Base-by-base conservation (phyloP, 2,329 filamentous ascomycete genomes). In the Xylaria sp. region DNA sequence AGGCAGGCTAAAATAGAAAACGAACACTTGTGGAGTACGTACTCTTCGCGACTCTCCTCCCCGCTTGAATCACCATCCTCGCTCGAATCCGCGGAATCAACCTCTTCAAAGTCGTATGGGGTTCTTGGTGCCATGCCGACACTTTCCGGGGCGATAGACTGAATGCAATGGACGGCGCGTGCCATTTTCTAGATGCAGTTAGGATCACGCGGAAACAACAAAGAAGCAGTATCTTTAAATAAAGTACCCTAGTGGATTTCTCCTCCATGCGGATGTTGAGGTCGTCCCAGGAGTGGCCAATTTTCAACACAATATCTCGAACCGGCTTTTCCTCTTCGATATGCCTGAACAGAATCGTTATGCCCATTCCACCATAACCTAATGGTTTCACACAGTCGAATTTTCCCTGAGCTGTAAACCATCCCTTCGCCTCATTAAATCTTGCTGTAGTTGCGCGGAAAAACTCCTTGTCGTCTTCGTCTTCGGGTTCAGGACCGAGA, bases 91-190 rank as follows among this genome's bases (percentile, higher is more conserved):
- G 41, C n/a, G 0, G 2, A 1, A 0, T 16, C 5, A 1, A 41
- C 34, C 0, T 2, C 0, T 0, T 55, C 52, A 20, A 51, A 62
- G 2, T 7, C 19, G 44, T 19, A 63, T 7, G 16, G 11, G 16
- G 4, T 13, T 34, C 19, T 47, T n/a, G 34, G 22, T 2, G 16
- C 4, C 45, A 57, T 29, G 8, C 42, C 45, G 17, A 60, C 3
- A 1, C 38, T 43, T n/a, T 2, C 2, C 2, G 49, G 55, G 7
- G 46, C 11, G 11, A 63, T 52, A 7, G 44, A 7, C 39, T 65
- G 58, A 26, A 65, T 43, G 24, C 41, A 49, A 42, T 66, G 62
- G 7, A 59, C 62, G 7, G 61, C 59, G 26, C 54, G 51, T 4
- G n/a, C 7, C 44, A 63, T 11, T 54, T 59, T 44, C 61, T 63